Evolutionary conservation across 371 early-diverging fungal species (phyloP).

Genomic region (Syncephalastrum monosporum): DNA sequence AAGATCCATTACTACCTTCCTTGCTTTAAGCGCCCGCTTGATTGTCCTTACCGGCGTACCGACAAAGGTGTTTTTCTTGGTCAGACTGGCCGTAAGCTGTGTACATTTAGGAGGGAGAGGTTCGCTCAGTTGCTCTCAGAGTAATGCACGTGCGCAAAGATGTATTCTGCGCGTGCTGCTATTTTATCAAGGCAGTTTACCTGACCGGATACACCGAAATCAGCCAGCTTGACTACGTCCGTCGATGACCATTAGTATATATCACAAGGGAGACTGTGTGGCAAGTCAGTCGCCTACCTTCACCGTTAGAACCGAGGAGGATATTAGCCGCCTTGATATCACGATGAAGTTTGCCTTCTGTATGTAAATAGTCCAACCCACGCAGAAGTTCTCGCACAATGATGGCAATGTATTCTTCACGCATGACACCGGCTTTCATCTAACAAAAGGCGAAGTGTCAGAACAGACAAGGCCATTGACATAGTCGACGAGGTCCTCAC

Average conservation of each 20-base stretch:
- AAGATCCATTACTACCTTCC: background rate
- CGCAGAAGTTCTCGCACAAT: slow-evolving; percentile 87
- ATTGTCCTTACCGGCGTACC: slow-evolving; percentile 86
- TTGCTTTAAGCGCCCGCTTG: background rate
- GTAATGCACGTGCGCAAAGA: background rate
- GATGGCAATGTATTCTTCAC: slow-evolving; percentile 90
- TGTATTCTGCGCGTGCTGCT: background rate
- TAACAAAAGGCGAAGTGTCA: slow-evolving; percentile 12
- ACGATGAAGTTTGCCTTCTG: slow-evolving; percentile 93
- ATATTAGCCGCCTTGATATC: slow-evolving; percentile 81
- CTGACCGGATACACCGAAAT: slow-evolving; percentile 98
- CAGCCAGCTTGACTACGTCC: slow-evolving; percentile 85
- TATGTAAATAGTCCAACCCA: slow-evolving; percentile 95
- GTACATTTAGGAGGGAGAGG: slow-evolving; percentile 2
- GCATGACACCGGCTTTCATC: slow-evolving; percentile 82
- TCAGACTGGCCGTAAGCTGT: slow-evolving; percentile 87
- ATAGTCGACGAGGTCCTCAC: slow-evolving; percentile 29
- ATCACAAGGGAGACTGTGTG: background rate
- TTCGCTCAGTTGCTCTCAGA: background rate
- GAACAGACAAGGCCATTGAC: background rate
- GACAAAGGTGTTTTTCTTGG: slow-evolving; percentile 97
- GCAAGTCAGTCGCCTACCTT: slow-evolving; percentile 32
- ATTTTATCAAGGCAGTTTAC: slow-evolving; percentile 24
- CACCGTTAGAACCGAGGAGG: slow-evolving; percentile 74
- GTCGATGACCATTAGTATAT: background rate